Conservation (phyloP, 441 rosid genomes). For the Jatropha multifida region DNA sequence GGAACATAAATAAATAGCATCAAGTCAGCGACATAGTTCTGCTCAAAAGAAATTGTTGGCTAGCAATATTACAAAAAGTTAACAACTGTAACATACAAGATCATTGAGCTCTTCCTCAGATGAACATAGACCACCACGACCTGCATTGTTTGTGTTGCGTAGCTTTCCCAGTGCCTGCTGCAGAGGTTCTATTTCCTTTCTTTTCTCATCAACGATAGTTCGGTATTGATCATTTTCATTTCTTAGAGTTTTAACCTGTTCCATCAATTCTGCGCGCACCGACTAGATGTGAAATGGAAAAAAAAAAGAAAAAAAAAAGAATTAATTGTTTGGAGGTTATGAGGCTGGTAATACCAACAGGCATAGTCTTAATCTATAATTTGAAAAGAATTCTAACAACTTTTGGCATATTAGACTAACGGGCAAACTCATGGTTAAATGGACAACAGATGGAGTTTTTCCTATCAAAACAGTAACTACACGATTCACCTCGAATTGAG, state of each 20-base stretch:
- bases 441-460: background rate
- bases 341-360: background rate
- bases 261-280: conserved; percentile 48
- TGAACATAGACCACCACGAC: conserved; percentile 74
- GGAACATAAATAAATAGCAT: too few species aligned
- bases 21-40: conserved; percentile 2
- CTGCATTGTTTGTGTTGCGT: conserved; percentile 45
- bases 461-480: background rate
- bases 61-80: conserved; percentile 9
- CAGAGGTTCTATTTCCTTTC: conserved; percentile 78
- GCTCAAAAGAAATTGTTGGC: conserved; percentile 5
- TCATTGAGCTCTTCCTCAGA: conserved; percentile 90
- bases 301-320: background rate
- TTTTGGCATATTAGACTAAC: background rate
- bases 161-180: conserved; percentile 93
- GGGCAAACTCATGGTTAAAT: background rate
- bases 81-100: conserved; percentile 44
- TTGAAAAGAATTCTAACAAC: background rate
- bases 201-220: conserved; percentile 60
- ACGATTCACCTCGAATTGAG: background rate
- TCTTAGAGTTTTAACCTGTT: conserved; percentile 54
- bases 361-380: background rate
- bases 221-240: conserved; percentile 60
- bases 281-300: conserved; percentile 40
- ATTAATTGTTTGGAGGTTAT: background rate